phyloP scores from a whole-genome alignment of 2,329 filamentous ascomycete species.

The Xylaria polymorpha region DNA sequence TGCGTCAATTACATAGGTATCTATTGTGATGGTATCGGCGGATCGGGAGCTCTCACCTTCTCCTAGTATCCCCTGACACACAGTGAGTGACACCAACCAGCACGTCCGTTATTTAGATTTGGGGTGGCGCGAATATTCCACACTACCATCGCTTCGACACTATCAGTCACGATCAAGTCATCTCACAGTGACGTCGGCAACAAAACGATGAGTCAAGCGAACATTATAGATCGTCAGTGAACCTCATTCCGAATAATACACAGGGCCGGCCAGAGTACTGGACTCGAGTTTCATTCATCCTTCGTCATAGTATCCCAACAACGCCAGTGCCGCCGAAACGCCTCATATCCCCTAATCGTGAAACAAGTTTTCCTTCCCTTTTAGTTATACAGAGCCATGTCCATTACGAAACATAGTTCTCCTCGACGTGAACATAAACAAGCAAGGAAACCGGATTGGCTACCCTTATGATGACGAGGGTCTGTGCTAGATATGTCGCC shows the following conservation, averaged over 20 bases:
- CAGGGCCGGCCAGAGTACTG: background rate
- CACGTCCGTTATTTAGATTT: background rate
- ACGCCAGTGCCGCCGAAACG: conserved; percentile 26
- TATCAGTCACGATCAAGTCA: background rate
- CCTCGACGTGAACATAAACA: conserved; percentile 14
- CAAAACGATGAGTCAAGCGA: background rate
- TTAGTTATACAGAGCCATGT: conserved; percentile 36
- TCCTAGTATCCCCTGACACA: background rate
- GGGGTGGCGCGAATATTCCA: background rate
- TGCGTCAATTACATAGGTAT: background rate
- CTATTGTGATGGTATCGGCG: background rate
- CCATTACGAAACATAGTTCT: background rate
- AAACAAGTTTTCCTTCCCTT: conserved; percentile 25
- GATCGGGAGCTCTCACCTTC: background rate
- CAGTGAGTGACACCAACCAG: background rate
- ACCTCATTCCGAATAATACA: conserved; percentile 17
- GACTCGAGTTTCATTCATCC: conserved; percentile 3
- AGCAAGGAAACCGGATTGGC: background rate
- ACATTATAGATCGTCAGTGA: background rate
- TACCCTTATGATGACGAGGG: background rate
- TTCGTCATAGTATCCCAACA: conserved; percentile 4
- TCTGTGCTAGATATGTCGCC: background rate
- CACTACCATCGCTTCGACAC: background rate
- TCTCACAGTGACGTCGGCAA: background rate
- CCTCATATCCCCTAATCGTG: conserved; percentile 13